Evolutionary conservation across 1,139 yeast species (phyloP).

Genomic region (Zygoascus sp.): DNA sequence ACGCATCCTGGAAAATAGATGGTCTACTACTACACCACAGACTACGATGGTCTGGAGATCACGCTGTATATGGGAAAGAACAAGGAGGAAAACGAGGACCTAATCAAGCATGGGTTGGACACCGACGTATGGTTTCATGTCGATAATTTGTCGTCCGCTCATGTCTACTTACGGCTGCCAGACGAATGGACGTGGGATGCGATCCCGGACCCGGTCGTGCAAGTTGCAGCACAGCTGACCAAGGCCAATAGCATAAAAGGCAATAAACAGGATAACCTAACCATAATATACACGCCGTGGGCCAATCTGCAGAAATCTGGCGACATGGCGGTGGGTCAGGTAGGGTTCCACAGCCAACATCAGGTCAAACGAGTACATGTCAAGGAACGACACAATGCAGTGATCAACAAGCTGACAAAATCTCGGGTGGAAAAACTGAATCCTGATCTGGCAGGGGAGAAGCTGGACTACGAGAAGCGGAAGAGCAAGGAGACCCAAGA

Average conservation of each 20-base stretch:
- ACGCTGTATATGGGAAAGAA: constrained; percentile 69
- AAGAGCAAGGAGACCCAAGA: constrained; percentile 28
- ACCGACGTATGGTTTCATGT: constrained; percentile 83
- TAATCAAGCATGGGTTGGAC: constrained; percentile 65
- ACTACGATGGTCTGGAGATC: constrained; percentile 32
- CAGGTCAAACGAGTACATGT: constrained; percentile 55
- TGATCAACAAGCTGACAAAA: constrained; percentile 62
- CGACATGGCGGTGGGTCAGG: constrained; percentile 81
- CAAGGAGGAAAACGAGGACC: constrained; percentile 68
- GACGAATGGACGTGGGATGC: constrained; percentile 42
- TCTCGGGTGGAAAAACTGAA: constrained; percentile 59
- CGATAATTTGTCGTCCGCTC: constrained; percentile 76
- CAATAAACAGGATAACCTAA: constrained; percentile 63
- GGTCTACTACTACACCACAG: constrained; percentile 57
- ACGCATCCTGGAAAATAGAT: too few relatives aligned
- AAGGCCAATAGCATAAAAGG: constrained; percentile 80
- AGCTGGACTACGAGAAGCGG: constrained; percentile 38
- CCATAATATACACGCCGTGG: constrained; percentile 75
- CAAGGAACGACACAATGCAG: constrained; percentile 55
- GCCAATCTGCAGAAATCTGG: constrained; percentile 65
- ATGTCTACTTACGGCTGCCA: constrained; percentile 61
- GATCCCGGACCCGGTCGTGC: constrained; percentile 50
- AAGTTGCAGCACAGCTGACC: constrained; percentile 69
- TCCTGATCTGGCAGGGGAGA: constrained; percentile 40
- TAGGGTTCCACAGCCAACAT: constrained; percentile 58